Conservation (phyloP, 106 monocot genomes). For the Acorus gramineus region DNA sequence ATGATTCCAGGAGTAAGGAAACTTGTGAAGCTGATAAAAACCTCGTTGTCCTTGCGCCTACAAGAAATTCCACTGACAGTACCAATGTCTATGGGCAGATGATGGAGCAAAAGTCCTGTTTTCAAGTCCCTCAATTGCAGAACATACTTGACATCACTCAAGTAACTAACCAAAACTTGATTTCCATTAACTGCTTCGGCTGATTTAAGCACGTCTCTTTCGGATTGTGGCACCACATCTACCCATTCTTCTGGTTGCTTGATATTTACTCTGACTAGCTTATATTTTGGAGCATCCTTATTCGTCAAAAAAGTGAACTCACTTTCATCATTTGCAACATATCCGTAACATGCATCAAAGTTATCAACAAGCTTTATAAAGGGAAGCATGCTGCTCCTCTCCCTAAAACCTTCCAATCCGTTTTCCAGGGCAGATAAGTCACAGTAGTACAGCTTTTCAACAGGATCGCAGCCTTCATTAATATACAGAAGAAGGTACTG, state of each 20-base stretch:
- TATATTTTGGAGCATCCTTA: conserved; percentile 72
- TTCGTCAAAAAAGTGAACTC: conserved; percentile 86
- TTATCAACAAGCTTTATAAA: conserved; percentile 84
- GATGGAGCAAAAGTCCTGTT: conserved; percentile 57
- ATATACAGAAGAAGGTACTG: conserved; percentile 70
- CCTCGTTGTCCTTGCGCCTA: conserved; percentile 48
- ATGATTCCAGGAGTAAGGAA: conserved; percentile 85
- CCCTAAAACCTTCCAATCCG: conserved; percentile 56
- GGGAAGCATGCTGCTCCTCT: conserved; percentile 40
- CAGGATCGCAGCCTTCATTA: conserved; percentile 61
- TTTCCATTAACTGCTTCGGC: conserved; percentile 59
- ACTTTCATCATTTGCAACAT: conserved; percentile 60
- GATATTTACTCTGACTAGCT: conserved; percentile 64
- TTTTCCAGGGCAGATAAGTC: conserved; percentile 47
- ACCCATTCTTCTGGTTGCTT: conserved; percentile 52
- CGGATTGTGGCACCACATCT: conserved; percentile 50
- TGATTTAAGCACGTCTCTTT: conserved; percentile 69
- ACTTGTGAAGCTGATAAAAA: conserved; percentile 83
- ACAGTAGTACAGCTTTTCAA: conserved; percentile 84
- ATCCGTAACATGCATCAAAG: conserved; percentile 61
- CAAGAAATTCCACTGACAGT: conserved; percentile 57
- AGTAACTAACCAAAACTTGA: conserved; percentile 65
- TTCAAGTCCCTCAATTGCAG: conserved; percentile 72
- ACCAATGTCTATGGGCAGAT: conserved; percentile 78
- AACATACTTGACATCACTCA: conserved; percentile 75